These are phyloP conservation scores for Scenedesmus sp. DNA, from an alignment of 163 green algal species.

Conservation along the genomic window DNA sequence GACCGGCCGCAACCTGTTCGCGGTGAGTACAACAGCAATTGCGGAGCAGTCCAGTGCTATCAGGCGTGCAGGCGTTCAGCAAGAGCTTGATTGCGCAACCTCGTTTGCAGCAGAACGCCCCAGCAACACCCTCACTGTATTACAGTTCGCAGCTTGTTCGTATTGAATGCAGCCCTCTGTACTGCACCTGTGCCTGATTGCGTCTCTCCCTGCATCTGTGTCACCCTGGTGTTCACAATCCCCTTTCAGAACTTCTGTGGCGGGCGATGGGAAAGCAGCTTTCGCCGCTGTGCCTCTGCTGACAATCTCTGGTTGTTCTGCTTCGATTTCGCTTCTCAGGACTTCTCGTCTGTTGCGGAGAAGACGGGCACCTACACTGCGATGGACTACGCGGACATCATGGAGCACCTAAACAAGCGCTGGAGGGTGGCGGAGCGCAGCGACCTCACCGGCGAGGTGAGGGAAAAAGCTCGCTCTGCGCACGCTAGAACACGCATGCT, in stretches of 20 bases:
- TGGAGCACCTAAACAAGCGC: slow-evolving; percentile 92
- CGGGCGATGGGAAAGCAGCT: too few relatives aligned
- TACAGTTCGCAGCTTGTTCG: too few relatives aligned
- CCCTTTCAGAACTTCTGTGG: not conserved
- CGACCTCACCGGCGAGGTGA: slow-evolving; percentile 50
- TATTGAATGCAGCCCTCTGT: not conserved
- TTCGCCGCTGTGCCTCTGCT: not conserved
- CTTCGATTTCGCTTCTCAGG: slow-evolving; percentile 58
- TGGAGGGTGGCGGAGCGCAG: slow-evolving; percentile 59
- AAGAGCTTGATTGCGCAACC: not conserved
- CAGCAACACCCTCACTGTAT: too few relatives aligned
- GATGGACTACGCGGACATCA: slow-evolving; percentile 95
- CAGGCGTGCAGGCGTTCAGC: not conserved
- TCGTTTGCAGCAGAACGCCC: too few relatives aligned
- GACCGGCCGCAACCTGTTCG: slow-evolving; percentile 87
- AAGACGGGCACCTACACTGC: slow-evolving; percentile 87
- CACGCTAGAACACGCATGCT: too few relatives aligned
- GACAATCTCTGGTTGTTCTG: not conserved
- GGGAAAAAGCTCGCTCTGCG: not conserved
- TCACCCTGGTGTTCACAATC: too few relatives aligned
- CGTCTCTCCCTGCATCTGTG: too few relatives aligned
- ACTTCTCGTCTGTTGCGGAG: slow-evolving; percentile 94
- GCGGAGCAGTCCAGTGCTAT: not conserved
- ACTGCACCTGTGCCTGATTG: not conserved
- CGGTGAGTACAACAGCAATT: slow-evolving; percentile 49